Percentiles rank a stretch among this genome's conserved stretches.
phyloP scores from a whole-genome alignment of 768 basidiomycete genomes.

The Rhodosporidiobolus odoratus region DNA sequence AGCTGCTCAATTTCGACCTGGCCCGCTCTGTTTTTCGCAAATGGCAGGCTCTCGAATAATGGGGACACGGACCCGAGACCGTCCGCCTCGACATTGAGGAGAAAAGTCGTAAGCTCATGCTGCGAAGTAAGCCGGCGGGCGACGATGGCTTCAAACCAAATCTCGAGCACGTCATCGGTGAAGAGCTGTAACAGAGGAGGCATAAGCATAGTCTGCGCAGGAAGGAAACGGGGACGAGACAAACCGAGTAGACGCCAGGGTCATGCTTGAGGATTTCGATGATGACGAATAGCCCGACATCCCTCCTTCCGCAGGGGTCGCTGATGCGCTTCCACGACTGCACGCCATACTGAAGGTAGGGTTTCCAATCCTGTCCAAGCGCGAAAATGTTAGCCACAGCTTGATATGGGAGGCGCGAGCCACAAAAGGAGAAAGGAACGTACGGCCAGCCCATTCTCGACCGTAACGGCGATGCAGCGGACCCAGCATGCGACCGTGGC shows the following conservation, averaged over 20 bases:
- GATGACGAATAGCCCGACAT: conserved; percentile 62
- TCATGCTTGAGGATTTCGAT: conserved; percentile 33
- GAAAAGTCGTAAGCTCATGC: conserved; percentile 22
- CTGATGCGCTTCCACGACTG: conserved; percentile 58
- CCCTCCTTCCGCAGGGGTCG: conserved; percentile 54
- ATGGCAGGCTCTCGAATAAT: conserved; percentile 21
- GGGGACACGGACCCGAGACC: neutral
- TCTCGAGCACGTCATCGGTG: conserved; percentile 35
- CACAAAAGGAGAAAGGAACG: conserved; percentile 16
- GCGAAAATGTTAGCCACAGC: conserved; percentile 3
- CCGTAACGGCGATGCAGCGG: conserved; percentile 60
- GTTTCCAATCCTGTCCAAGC: conserved; percentile 57
- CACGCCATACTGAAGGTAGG: conserved; percentile 55
- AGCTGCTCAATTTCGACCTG: conserved; percentile 17
- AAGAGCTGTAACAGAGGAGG: conserved; percentile 13
- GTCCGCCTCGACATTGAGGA: conserved; percentile 29
- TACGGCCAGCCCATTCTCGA: conserved; percentile 55
- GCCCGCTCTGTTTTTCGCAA: neutral
- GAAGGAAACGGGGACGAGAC: neutral
- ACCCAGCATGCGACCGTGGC: conserved; percentile 68
- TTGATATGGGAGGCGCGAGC: conserved; percentile 4
- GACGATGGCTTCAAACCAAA: conserved; percentile 41
- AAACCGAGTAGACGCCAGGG: conserved; percentile 21
- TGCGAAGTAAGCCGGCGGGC: conserved; percentile 38
- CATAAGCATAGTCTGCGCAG: neutral